A percentile compares a stretch with the other conserved stretches of the same genome.
Conservation (phyloP, 257 asterid genomes). For the Solanum corneliomulleri region DNA sequence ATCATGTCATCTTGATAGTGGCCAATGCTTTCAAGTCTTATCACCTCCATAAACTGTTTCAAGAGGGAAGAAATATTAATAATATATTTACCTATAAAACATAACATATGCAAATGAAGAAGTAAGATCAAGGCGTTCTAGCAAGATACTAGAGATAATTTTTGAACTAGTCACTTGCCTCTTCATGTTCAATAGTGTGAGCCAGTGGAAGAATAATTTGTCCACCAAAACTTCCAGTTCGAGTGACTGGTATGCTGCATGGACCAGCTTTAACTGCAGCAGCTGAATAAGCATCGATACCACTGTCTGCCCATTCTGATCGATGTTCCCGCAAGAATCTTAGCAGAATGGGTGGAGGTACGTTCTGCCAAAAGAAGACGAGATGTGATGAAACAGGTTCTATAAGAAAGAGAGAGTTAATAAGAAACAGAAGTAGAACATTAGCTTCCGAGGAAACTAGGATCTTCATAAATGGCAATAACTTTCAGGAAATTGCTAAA, state of each 20-base stretch:
- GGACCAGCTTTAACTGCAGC: slow-evolving; percentile 85
- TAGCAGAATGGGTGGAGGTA: slow-evolving; percentile 81
- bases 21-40: slow-evolving; percentile 76
- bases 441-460: not conserved
- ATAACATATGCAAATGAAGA: not conserved
- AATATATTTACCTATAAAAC: not conserved
- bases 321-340: slow-evolving; percentile 92
- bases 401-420: not conserved
- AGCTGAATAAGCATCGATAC: slow-evolving; percentile 82
- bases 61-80: not conserved
- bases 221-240: slow-evolving; percentile 76
- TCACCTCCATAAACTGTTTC: slow-evolving; percentile 90
- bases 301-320: slow-evolving; percentile 97
- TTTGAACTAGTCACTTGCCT: slow-evolving; percentile 31
- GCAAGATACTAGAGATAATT: not conserved
- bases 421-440: not conserved
- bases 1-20: slow-evolving; percentile 65
- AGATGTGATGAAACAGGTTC: not conserved
- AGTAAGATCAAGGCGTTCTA: not conserved
- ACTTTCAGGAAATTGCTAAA: not conserved
- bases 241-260: slow-evolving; percentile 56
- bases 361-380: slow-evolving; percentile 36
- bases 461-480: not conserved
- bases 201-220: slow-evolving; percentile 96
- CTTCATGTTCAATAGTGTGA: slow-evolving; percentile 93